Conservation (phyloP, 192 early-diverging fungal genomes). For the Kappamyces sp. region DNA sequence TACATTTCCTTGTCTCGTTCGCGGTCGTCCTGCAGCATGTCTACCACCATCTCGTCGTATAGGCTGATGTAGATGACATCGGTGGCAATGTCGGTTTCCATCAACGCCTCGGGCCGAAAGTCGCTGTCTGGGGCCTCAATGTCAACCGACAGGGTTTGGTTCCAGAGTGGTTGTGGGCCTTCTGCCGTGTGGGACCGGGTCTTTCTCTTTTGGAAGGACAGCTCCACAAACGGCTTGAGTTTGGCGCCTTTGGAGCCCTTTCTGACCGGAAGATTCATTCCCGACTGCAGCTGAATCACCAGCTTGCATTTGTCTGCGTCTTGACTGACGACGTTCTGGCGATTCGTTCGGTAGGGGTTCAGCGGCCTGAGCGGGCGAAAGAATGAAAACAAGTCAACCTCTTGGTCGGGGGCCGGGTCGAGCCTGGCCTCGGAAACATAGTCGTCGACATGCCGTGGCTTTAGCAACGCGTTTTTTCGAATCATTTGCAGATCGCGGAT, state of each 20-base stretch:
- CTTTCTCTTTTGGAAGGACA: conserved; percentile 37
- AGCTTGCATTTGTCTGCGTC: conserved; percentile 39
- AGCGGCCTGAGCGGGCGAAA: conserved; percentile 39
- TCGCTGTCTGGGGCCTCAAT: conserved; percentile 31
- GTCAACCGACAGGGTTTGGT: conserved; percentile 42
- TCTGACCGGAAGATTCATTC: conserved; percentile 38
- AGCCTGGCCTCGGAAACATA: conserved; percentile 45
- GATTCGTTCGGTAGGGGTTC: conserved; percentile 33
- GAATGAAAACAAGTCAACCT: conserved; percentile 21
- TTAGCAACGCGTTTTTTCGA: conserved; percentile 22
- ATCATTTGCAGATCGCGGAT: conserved; percentile 45
- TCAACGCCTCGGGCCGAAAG: conserved; percentile 31
- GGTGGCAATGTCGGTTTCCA: conserved; percentile 38
- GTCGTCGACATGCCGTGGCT: conserved; percentile 36
- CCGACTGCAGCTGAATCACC: conserved; percentile 39
- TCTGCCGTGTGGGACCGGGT: conserved; percentile 32
- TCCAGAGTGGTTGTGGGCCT: conserved; percentile 51
- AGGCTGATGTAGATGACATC: conserved; percentile 49
- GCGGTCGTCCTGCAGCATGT: conserved; percentile 45
- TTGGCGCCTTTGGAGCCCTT: conserved; percentile 16
- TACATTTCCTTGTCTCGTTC: conserved; percentile 36
- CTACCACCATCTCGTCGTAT: conserved; percentile 49
- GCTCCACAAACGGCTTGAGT: conserved; percentile 44
- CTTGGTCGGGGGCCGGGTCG: conserved; percentile 14
- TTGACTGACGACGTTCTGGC: conserved; percentile 15